Evolutionary conservation across 2,329 filamentous ascomycete species (phyloP), one percentile per base, ranked within the genome.

Genomic region (Sphaerulina vaccinii): DNA sequence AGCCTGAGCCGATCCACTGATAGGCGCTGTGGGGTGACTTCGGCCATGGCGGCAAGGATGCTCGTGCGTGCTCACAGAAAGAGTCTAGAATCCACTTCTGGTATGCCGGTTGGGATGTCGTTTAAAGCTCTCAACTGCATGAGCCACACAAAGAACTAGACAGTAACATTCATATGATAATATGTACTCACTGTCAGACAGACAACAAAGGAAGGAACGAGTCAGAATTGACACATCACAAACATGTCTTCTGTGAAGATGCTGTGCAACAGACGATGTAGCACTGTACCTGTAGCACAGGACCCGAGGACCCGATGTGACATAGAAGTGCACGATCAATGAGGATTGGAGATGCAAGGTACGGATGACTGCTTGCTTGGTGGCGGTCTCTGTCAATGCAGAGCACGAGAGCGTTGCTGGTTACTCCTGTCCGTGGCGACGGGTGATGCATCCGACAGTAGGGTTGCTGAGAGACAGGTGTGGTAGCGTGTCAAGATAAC

Each of bases 21-120:
- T 35, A 35, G 32, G 32, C 32, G 23, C 38, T 32, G 37, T 32
- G 44, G 33, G 44, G 16, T 24, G 35, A 37, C 27, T 46, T 35
- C 32, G 32, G 32, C 6, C n/a, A n/a, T n/a, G 27, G 27, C 27
- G 27, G 27, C 27, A 29, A 29, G n/a, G n/a, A n/a, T n/a, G n/a
- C n/a, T n/a, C n/a, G n/a, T n/a, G n/a, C 27, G 7, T 29, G 27
- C 27, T 29, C 27, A 29, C n/a, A n/a, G 27, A 7, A 29, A 29
- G 7, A 29, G 27, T 13, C 13, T 13, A 29, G 27, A 29, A 29
- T 29, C 32, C 32, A n/a, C 6, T n/a, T 7, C 5, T 35, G 32
- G 32, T 35, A 35, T 35, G 32, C 32, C 32, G 32, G 32, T 35
- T 35, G 32, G 13, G 27, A 13, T 13, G 13, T 13, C 7, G 13